Evolutionary conservation across 495 filamentous ascomycete genomes (phyloP), one percentile per base, ranked within the genome.

Genomic region (Hypomontagnella monticulosa): DNA sequence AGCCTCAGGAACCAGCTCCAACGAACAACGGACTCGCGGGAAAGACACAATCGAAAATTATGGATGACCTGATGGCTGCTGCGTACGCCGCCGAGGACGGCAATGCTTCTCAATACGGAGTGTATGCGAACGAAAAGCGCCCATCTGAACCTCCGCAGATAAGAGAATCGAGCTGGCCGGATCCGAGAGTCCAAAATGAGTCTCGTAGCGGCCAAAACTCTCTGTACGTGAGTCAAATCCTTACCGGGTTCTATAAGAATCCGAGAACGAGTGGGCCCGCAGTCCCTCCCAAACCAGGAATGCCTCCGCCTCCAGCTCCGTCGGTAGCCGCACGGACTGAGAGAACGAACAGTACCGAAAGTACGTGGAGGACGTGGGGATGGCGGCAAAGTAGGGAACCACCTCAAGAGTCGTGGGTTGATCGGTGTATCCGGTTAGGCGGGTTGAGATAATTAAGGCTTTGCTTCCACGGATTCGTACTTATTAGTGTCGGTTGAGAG

Each of bases 1-100:
- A 58, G 12, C 34, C 54, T 4, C 54, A 10, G 19, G 30, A 44
- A 20, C 33, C 47, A 12, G 47, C 33, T 10, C 38, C 32, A 4
- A 48, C 34, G 14, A 40, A 57, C 10, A 37, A 58, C 8, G 42
- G 30, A 8, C 27, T 49, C 11, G 14, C 47, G 10, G 49, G 20
- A 6, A 63, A 34, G 18, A 72, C 66, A 12, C 54, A 69, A 30
- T 73, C 73, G 0, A 69, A 66, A 36, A 75, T 72, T 27, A 64
- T 76, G 55, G 69, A 73, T 27, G 71, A 76, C 16, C 71, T 76
- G 1, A 67, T 76, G 40, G 62, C 69, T 10, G 63, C 71, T 1
- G 71, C 74, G 6, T 72, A 76, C 33, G 74, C 73, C 4, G 72
- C 71, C 41, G 72, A 74, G 10, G 72, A 73, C 51, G 74, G 74